Base-by-base conservation (phyloP, 768 basidiomycete species). In the Hypholoma sublateritium region DNA sequence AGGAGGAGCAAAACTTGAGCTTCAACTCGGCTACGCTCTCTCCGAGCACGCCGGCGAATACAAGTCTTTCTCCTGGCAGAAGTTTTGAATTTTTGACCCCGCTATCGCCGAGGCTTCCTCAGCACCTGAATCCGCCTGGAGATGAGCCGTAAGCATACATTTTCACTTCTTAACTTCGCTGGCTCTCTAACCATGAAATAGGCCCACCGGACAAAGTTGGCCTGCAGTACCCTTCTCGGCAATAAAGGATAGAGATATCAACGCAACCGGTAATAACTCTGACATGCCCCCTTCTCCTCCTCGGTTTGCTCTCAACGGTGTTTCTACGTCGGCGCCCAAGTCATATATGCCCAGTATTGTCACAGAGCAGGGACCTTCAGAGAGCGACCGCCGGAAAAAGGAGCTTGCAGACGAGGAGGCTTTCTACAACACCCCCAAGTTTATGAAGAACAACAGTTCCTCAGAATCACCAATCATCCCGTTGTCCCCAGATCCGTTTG, bases 401-500 rank as follows among this genome's bases (percentile, higher is more conserved):
- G 78, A 80, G 36, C 66, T 82, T 39, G 81, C 83, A 59, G 79
- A 84, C 53, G 78, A 84, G 51, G 74, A 78, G 25, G 69, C 66
- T 12, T 65, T 74, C 17, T 87, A 84, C 67, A 77, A 80, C 21
- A 66, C 24, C 65, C 71, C 28, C 47, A 60, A 9, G 21, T 62
- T 70, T 21, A 54, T 58, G 12, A 57, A 57, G 53, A 63, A 66
- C 51, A 62, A 58, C 52, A 66, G 55, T 36, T 57, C 63, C 28
- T 58, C 73, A 8, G 77, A 76, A 41, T 85, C 86, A 1, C 87
- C 88, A 19, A 65, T 87, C n/a, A 88, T 92, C 54, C 91, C 91
- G 37, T 74, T 91, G n/a, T 89, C 89, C 9, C 88, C 91, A 7
- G 91, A 93, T 72, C 91, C 91, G 24, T 92, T 93, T 65, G 85